phyloP scores from a whole-genome alignment of 768 basidiomycete genomes.

The Rhizopogon sp. region DNA sequence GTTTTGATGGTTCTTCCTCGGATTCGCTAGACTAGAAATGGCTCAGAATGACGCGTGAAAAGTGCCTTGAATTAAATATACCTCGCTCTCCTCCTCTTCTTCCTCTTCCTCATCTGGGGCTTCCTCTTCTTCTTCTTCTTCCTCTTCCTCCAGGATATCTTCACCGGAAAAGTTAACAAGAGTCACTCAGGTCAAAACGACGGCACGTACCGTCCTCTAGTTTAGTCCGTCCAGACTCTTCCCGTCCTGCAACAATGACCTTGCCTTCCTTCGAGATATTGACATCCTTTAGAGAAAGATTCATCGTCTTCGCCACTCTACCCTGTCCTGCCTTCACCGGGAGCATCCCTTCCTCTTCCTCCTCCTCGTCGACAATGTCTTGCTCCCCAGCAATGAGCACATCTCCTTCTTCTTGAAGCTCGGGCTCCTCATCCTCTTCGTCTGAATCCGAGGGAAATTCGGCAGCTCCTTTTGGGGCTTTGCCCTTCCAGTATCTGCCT shows the following conservation, averaged over 20 bases:
- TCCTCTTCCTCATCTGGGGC: constrained; percentile 30
- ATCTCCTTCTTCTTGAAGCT: constrained; percentile 48
- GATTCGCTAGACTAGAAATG: constrained; percentile 69
- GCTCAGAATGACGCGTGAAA: constrained; percentile 10
- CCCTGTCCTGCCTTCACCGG: constrained; percentile 30
- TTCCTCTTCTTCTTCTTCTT: constrained; percentile 48
- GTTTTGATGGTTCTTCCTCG: constrained; percentile 73
- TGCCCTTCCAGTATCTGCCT: constrained; percentile 87
- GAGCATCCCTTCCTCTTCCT: constrained; percentile 41
- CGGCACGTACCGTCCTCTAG: constrained; percentile 45
- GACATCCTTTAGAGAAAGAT: constrained; percentile 73
- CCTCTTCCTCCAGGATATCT: constrained; percentile 29
- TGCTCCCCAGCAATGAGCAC: constrained; percentile 56
- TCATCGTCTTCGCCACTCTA: constrained; percentile 51
- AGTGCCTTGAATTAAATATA: constrained; percentile 19
- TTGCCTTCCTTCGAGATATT: constrained; percentile 76
- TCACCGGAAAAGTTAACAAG: constrained; percentile 7
- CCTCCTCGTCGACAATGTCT: constrained; percentile 39
- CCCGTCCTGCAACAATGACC: constrained; percentile 73
- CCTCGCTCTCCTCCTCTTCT: constrained; percentile 34
- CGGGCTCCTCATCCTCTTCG: constrained; percentile 40
- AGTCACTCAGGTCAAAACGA: constrained; percentile 10
- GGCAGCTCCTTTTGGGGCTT: constrained; percentile 71
- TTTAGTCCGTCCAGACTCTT: constrained; percentile 73
- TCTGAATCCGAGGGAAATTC: constrained; percentile 63